phyloP scores from a whole-genome alignment of 306 rosid genomes.

The Dicorynia guianensis region DNA sequence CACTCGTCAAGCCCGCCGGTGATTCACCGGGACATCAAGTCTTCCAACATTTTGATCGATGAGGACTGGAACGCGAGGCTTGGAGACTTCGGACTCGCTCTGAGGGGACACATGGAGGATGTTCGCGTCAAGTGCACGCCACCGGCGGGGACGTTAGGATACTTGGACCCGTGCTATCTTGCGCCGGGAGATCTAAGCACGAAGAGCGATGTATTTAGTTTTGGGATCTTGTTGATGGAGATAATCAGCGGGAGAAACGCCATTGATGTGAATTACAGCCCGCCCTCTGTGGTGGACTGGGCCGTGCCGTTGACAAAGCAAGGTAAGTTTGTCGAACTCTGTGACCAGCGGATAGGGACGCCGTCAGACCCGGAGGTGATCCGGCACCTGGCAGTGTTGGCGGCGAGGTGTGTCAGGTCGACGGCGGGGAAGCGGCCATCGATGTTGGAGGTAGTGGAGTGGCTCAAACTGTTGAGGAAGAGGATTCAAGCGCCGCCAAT shows the following conservation, averaged over 20 bases:
- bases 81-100: slow-evolving; percentile 71
- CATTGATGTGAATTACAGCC: slow-evolving; percentile 68
- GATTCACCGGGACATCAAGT: slow-evolving; percentile 75
- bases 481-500: slow-evolving; percentile 42
- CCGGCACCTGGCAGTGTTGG: slow-evolving; percentile 54
- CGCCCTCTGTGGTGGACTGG: slow-evolving; percentile 76
- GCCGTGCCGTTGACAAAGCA: slow-evolving; percentile 63
- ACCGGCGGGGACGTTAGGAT: slow-evolving; percentile 84
- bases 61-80: slow-evolving; percentile 55
- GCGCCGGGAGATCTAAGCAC: slow-evolving; percentile 65
- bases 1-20: slow-evolving; percentile 69
- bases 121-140: slow-evolving; percentile 57
- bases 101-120: slow-evolving; percentile 68
- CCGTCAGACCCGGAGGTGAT: slow-evolving; percentile 50
- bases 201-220: slow-evolving; percentile 82
- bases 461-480: slow-evolving; percentile 36
- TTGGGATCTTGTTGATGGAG: slow-evolving; percentile 71
- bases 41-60: slow-evolving; percentile 75
- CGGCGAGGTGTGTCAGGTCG: slow-evolving; percentile 60
- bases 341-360: slow-evolving; percentile 54
- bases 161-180: slow-evolving; percentile 76
- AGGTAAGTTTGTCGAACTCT: slow-evolving; percentile 45
- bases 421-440: slow-evolving; percentile 64
- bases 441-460: slow-evolving; percentile 69
- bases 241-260: slow-evolving; percentile 72